A percentile compares a stretch with the other conserved stretches of the same genome.
Evolutionary conservation across 805 yeast genomes (phyloP).

Genomic region (Saturnispora saitoi): DNA sequence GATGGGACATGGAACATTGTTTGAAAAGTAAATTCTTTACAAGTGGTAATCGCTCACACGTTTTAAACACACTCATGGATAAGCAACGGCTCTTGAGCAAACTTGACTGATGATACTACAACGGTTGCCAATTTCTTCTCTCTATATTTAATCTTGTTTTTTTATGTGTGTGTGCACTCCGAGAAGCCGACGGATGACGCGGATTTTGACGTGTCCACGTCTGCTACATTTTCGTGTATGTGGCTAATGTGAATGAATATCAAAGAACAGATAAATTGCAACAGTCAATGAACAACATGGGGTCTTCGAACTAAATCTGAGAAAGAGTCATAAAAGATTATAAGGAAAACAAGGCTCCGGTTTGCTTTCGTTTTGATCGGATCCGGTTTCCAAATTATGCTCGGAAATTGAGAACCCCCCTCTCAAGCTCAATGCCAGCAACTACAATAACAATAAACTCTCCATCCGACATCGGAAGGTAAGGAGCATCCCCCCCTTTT

Average conservation of each 20-base stretch:
- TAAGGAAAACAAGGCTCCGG: too few species aligned
- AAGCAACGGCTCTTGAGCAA: not conserved
- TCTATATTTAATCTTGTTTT: too few species aligned
- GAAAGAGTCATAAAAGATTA: too few species aligned
- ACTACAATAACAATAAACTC: not conserved
- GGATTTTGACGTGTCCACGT: too few species aligned
- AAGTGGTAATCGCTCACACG: slow-evolving; percentile 1
- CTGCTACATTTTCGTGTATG: too few species aligned
- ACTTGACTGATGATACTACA: not conserved
- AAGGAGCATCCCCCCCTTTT: not conserved
- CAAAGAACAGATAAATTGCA: too few species aligned
- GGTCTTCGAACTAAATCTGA: too few species aligned
- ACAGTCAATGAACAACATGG: too few species aligned
- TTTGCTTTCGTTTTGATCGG: too few species aligned
- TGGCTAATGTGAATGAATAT: too few species aligned
- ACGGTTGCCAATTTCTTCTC: not conserved
- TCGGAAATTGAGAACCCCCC: not conserved
- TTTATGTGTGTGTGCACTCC: too few species aligned
- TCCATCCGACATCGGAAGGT: not conserved
- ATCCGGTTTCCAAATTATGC: not conserved
- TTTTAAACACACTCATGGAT: not conserved
- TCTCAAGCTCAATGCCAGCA: not conserved
- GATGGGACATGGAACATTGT: slow-evolving; percentile 7
- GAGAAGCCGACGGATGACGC: too few species aligned
- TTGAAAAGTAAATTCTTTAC: slow-evolving; percentile 6